Evolutionary conservation across 495 filamentous ascomycete genomes (phyloP), one percentile per base, ranked within the genome.

Genomic region (Trichoderma reesei): DNA sequence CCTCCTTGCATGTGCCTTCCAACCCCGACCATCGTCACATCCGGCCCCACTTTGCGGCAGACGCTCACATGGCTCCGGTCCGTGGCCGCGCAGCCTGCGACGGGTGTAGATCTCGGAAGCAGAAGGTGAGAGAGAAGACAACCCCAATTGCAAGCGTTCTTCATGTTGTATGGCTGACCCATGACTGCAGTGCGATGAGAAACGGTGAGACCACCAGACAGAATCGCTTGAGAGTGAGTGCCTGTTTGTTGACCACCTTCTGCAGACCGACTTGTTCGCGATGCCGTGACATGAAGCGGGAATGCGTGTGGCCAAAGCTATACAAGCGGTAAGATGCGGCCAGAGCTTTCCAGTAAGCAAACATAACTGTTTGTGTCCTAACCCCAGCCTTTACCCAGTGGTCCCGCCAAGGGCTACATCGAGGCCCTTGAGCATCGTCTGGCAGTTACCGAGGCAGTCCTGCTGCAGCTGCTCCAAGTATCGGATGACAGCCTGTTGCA

Each of bases 71-170:
- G 51, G 51, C 51, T 56, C 51, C 51, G 51, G 51, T 56, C 51
- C 51, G 51, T 56, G 51, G 51, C 51, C 51, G 51, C 51, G 51
- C 51, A 56, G 51, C 51, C 51, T 56, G 51, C 51, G 51, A 56
- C 14, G 51, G 51, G 18, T 56, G 51, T 11, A 56, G 51, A 34
- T 56, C 51, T 56, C 51, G 51, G 16, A 56, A 56, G 51, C 51
- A 56, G 20, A 56, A 56, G 51, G 51, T 56, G 51, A 56, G 51
- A 31, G 9, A 14, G 1, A n/a, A 5, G 20, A 26, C n/a, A 1
- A 8, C 1, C 34, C 1, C 6, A 7, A 9, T 56, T 34, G 20
- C 11, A 14, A 34, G 18, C 8, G 5, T 46, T 56, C 1, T 5
- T 56, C 9, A 20, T 56, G 18, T 33, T 56, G 1, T 11, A 56